Evolutionary conservation across 768 basidiomycete species (phyloP), one percentile per base, ranked within the genome.

Genomic region (Russula compacta): DNA sequence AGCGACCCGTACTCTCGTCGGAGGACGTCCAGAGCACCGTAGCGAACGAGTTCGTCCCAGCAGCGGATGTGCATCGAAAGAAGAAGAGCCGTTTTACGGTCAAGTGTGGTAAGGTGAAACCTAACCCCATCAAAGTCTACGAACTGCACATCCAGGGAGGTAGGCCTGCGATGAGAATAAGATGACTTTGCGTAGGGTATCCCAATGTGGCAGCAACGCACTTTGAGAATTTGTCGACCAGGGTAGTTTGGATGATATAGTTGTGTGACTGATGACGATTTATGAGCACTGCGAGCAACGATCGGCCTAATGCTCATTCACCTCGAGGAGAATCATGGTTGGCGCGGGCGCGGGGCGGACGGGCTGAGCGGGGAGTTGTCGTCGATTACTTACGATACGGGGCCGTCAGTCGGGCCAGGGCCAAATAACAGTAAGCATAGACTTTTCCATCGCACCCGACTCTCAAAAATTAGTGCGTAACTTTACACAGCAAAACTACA

Each of bases 101-200:
- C 84, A 3, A 89, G 89, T 0, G 94, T 94, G 14, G 90, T 90
- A 50, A 98, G 75, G 72, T 89, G 95, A 76, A 98, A 99, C 47
- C 93, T 84, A 56, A 98, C 94, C 52, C 92, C 89, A 71, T 99
- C 97, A 67, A 93, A 99, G 75, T 99, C 97, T 56, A 98, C 97
- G 68, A 99, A 99, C 59, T 91, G 83, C 58, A 98, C 88, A 76
- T 99, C 97, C 62, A 98, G 79, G 35, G 89, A 85, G 6, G 89
- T 84, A 14, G 95, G 93, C 72, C 95, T 99, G 71, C 32, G 53
- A 57, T 21, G 58, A 35, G 50, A 33, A 56, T 24, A 29, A 32
- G 63, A 58, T 61, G 38, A 64, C 61, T 66, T 47, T 52, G 32
- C 55, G 1, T 8, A 57, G 14, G 43, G 24, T 51, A 63, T 58